These are phyloP conservation scores for Fusarium sp. DNA, from an alignment of 2,329 filamentous ascomycete species.

Conservation along the genomic window DNA sequence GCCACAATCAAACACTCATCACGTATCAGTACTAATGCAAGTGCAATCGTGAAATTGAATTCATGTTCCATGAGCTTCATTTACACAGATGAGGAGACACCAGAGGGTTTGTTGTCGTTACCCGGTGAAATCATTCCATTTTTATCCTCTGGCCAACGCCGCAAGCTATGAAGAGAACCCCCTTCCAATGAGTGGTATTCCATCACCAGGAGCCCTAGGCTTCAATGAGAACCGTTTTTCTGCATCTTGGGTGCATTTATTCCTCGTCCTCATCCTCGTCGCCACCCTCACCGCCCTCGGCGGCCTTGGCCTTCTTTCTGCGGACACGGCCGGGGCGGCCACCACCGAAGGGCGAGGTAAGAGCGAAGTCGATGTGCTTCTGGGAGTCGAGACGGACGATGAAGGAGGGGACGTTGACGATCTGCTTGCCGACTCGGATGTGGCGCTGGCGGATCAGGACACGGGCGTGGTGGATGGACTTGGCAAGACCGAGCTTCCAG, in stretches of 20 bases:
- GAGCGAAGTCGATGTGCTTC: slow-evolving; percentile 99
- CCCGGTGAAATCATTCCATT: slow-evolving; percentile 54
- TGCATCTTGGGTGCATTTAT: slow-evolving; percentile 56
- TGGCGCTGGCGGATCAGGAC: slow-evolving; percentile 99
- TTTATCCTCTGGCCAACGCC: slow-evolving; percentile 62
- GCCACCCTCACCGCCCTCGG: slow-evolving; percentile 81
- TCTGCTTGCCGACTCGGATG: slow-evolving; percentile 99
- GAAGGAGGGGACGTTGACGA: slow-evolving; percentile 99
- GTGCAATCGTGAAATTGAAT: slow-evolving; percentile 31
- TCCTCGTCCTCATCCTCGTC: slow-evolving; percentile 89
- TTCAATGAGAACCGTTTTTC: slow-evolving; percentile 46
- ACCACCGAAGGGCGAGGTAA: slow-evolving; percentile 97
- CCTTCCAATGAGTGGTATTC: slow-evolving; percentile 52
- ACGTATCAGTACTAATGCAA: slow-evolving; percentile 5
- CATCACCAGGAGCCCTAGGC: slow-evolving; percentile 45
- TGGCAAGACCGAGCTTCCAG: slow-evolving; percentile 99
- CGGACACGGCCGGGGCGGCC: slow-evolving; percentile 96
- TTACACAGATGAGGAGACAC: slow-evolving; percentile 40
- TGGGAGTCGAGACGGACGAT: slow-evolving; percentile 99
- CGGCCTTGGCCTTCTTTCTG: slow-evolving; percentile 99
- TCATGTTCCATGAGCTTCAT: slow-evolving; percentile 39
- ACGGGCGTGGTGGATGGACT: slow-evolving; percentile 99
- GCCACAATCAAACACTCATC: slow-evolving; percentile 5
- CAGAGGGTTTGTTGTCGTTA: slow-evolving; percentile 38
- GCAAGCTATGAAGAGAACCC: slow-evolving; percentile 58